Conservation (phyloP, 345 rosid genomes). For the Salix purpurea region DNA sequence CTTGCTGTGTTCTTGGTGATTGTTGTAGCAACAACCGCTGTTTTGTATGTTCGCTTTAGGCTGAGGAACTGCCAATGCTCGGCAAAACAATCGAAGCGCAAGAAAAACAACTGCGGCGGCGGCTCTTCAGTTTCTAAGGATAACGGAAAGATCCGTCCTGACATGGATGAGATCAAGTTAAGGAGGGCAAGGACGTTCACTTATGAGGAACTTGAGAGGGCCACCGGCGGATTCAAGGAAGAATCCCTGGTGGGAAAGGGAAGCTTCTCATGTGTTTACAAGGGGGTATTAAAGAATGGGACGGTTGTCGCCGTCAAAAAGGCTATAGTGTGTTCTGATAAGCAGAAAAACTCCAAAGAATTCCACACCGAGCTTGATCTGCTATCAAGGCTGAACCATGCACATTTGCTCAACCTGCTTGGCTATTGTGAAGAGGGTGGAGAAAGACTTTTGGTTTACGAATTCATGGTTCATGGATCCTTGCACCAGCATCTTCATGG, state of each 20-base stretch:
- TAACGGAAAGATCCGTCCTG: constrained; percentile 46
- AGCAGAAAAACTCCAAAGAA: constrained; percentile 87
- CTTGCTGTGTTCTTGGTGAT: constrained; percentile 63
- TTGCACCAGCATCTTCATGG: constrained; percentile 96
- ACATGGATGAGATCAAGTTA: constrained; percentile 69
- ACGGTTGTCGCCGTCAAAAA: constrained; percentile 87
- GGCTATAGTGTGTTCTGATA: constrained; percentile 76
- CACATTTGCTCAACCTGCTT: constrained; percentile 84
- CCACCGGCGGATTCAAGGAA: constrained; percentile 79
- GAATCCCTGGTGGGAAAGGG: constrained; percentile 93
- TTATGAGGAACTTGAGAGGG: constrained; percentile 79
- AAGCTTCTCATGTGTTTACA: constrained; percentile 93
- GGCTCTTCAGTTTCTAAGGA: constrained; percentile 43
- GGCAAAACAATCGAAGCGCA: constrained; percentile 38
- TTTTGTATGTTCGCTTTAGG: constrained; percentile 64
- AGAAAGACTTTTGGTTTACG: constrained; percentile 91
- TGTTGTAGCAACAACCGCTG: constrained; percentile 49
- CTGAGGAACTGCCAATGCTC: constrained; percentile 70
- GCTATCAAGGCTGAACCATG: constrained; percentile 89
- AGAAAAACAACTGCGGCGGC: constrained; percentile 31
- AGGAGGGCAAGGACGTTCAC: constrained; percentile 77
- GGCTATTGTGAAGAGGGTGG: constrained; percentile 96
- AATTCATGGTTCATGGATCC: constrained; percentile 98
- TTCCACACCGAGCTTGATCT: constrained; percentile 91
- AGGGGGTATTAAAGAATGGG: constrained; percentile 81